Evolutionary conservation across 768 basidiomycete genomes (phyloP).

Genomic region (Tubosaeta sp.): DNA sequence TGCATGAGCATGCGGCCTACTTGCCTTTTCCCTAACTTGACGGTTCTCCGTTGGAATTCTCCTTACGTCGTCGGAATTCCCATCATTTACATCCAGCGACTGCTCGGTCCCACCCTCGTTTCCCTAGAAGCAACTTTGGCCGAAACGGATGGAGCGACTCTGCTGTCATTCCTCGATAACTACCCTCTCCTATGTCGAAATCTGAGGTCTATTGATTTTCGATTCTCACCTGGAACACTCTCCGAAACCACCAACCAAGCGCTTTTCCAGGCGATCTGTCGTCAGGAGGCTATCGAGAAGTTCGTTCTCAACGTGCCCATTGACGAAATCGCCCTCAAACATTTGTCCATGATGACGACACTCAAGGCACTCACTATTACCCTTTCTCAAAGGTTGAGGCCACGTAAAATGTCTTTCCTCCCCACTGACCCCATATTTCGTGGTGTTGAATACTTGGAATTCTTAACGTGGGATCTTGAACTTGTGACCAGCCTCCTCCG

Average conservation of each 20-base stretch:
- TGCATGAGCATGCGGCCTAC: constrained; percentile 2
- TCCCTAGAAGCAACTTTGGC: neutral
- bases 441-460: neutral
- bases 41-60: constrained; percentile 3
- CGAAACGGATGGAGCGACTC: constrained; percentile 4
- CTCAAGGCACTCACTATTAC: neutral
- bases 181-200: constrained; percentile 3
- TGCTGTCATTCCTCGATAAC: constrained; percentile 9
- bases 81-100: constrained; percentile 3
- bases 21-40: constrained; percentile 8
- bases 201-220: constrained; percentile 2
- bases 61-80: neutral
- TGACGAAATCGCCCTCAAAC: neutral
- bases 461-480: constrained; percentile 2
- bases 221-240: neutral
- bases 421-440: neutral
- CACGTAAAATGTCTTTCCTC: neutral
- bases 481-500: constrained; percentile 8
- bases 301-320: neutral
- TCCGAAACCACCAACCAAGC: neutral
- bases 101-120: constrained; percentile 12
- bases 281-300: neutral
- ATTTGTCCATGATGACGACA: constrained; percentile 7
- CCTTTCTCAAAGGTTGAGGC: neutral
- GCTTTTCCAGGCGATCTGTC: constrained; percentile 6